A percentile compares a stretch with the other conserved stretches of the same genome.
phyloP scores from a whole-genome alignment of 345 rosid species.

The Cardiospermum halicacabum region DNA sequence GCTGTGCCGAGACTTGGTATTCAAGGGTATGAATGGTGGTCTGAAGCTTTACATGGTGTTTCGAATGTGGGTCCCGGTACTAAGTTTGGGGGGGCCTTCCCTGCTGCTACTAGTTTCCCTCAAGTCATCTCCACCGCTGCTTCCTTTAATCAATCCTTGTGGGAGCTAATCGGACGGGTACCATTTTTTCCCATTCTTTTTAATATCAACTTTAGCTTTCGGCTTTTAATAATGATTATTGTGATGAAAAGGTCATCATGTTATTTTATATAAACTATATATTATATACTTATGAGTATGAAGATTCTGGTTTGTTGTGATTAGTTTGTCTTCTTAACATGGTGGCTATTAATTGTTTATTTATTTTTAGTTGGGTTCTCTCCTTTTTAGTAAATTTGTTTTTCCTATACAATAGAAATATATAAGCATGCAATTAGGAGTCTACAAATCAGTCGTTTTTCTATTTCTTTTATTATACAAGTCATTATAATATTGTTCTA shows the following conservation, averaged over 20 bases:
- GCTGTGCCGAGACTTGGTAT: slow-evolving; percentile 80
- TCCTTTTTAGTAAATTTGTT: too few species aligned
- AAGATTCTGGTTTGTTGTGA: not conserved
- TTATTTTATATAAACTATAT: not conserved
- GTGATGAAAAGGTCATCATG: not conserved
- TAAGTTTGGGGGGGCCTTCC: slow-evolving; percentile 65
- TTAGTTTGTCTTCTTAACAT: not conserved
- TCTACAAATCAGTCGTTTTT: not conserved
- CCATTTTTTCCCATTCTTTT: not conserved
- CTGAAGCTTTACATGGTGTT: slow-evolving; percentile 94
- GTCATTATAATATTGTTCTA: not conserved
- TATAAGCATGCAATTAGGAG: not conserved
- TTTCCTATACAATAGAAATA: not conserved
- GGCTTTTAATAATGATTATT: not conserved
- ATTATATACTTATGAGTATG: not conserved
- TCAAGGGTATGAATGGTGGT: slow-evolving; percentile 96
- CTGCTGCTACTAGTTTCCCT: slow-evolving; percentile 91
- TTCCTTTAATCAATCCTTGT: slow-evolving; percentile 73
- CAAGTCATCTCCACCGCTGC: slow-evolving; percentile 93
- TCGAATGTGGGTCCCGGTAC: slow-evolving; percentile 72
- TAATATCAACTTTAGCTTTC: not conserved
- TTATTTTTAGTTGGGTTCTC: too few species aligned
- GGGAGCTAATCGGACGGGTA: slow-evolving; percentile 93
- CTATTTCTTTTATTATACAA: too few species aligned
- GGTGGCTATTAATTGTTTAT: too few species aligned